phyloP scores from a whole-genome alignment of 1,139 yeast species.

The Sugiyamaella sp. region DNA sequence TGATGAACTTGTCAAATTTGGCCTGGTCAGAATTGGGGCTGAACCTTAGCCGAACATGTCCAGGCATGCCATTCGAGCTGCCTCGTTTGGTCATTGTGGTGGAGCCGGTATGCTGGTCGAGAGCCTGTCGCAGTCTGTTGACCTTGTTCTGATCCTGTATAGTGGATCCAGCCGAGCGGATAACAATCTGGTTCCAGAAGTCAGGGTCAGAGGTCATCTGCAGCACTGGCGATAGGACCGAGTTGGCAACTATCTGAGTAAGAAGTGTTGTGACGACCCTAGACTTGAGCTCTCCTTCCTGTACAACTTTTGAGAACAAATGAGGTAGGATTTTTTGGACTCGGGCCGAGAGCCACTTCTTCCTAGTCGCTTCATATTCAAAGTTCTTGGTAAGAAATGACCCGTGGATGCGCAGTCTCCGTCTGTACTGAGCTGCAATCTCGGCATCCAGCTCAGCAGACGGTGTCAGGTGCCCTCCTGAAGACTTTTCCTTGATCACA shows the following conservation, averaged over 20 bases:
- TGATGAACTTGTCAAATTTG: slow-evolving; percentile 51
- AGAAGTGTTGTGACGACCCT: slow-evolving; percentile 54
- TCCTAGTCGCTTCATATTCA: slow-evolving; percentile 52
- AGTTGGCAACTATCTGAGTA: slow-evolving; percentile 65
- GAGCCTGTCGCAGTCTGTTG: slow-evolving; percentile 66
- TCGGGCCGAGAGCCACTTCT: slow-evolving; percentile 53
- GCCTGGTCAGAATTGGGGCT: slow-evolving; percentile 41
- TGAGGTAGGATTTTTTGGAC: slow-evolving; percentile 53
- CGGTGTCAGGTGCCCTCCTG: slow-evolving; percentile 42
- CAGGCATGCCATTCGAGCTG: slow-evolving; percentile 7
- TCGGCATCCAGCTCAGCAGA: slow-evolving; percentile 56
- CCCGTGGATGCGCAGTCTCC: slow-evolving; percentile 60
- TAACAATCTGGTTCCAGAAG: slow-evolving; percentile 69
- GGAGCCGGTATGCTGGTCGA: slow-evolving; percentile 61
- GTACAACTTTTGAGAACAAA: slow-evolving; percentile 48
- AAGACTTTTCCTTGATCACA: slow-evolving; percentile 36
- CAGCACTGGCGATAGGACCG: slow-evolving; percentile 57
- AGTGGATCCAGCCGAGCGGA: slow-evolving; percentile 62
- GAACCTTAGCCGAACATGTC: slow-evolving; percentile 22
- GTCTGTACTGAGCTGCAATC: slow-evolving; percentile 61
- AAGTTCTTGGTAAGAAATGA: slow-evolving; percentile 39
- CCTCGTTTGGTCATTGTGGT: slow-evolving; percentile 1
- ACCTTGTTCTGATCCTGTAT: slow-evolving; percentile 79
- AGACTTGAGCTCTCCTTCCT: slow-evolving; percentile 51
- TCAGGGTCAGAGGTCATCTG: slow-evolving; percentile 70